A percentile compares a stretch with the other conserved stretches of the same genome.
These are phyloP conservation scores for Fusarium concolor DNA, from an alignment of 2,329 filamentous ascomycete genomes.

Conservation along the genomic window DNA sequence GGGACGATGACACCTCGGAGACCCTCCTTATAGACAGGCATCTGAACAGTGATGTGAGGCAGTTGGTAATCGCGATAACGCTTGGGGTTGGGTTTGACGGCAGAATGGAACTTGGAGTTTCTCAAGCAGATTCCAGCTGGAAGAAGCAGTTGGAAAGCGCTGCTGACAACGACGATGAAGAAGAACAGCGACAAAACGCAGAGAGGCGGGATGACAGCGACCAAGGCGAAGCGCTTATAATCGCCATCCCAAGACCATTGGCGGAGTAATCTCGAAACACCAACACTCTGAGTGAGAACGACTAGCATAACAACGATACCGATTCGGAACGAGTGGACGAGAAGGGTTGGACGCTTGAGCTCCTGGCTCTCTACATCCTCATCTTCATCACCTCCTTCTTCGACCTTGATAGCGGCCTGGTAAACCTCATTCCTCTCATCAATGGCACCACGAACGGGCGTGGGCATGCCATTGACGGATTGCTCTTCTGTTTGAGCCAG, in stretches of 20 bases:
- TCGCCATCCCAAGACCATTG: constrained; percentile 43
- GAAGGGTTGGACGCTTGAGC: constrained; percentile 37
- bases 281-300: constrained; percentile 43
- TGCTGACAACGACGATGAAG: constrained; percentile 45
- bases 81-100: constrained; percentile 45
- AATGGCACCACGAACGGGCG: constrained; percentile 43
- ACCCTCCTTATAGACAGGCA: constrained; percentile 59
- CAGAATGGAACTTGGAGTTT: constrained; percentile 45
- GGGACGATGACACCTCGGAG: constrained; percentile 61
- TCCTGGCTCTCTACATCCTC: constrained; percentile 39
- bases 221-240: constrained; percentile 32
- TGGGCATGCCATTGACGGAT: constrained; percentile 21
- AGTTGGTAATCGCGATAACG: constrained; percentile 51
- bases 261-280: constrained; percentile 36
- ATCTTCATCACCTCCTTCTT: constrained; percentile 42
- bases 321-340: constrained; percentile 42
- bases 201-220: constrained; percentile 35
- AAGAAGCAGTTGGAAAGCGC: constrained; percentile 41
- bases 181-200: constrained; percentile 42
- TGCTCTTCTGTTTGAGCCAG: constrained; percentile 41
- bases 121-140: constrained; percentile 43
- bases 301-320: constrained; percentile 45
- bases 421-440: constrained; percentile 45
- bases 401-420: constrained; percentile 41
- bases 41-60: constrained; percentile 60